Base-by-base conservation (phyloP, 1,284 basidiomycete species). In the Wallemia ichthyophaga region DNA sequence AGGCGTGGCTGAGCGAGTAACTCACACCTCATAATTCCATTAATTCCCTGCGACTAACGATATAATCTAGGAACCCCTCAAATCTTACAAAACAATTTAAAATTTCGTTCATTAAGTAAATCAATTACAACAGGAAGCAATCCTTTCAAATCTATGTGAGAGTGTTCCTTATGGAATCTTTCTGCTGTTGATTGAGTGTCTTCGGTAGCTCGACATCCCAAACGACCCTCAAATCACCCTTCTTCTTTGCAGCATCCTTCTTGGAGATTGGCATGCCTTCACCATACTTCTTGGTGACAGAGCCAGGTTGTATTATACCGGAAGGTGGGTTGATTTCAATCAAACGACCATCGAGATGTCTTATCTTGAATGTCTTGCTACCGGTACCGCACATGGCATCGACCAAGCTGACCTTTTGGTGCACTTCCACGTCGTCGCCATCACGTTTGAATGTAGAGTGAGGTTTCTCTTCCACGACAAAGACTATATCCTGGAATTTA, bases 241-340 rank as follows among this genome's bases (percentile, higher is more conserved):
- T 84, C 64, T 73, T 77, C 72, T 76, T 78, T 59, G 73, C 72
- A 57, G 73, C 74, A n/a, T 79, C 80, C 59, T 81, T 81, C 69
- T 85, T 87, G 61, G 85, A 75, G 48, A 88, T 79, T 1, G 88
- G 87, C 88, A 94, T 92, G 15, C 89, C 91, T 69, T 91, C 85
- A 1, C 79, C 82, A 1, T 72, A 59, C 2, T 92, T 70, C 25
- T 73, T 75, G 15, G 79, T 83, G 67, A 82, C 77, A 69, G 81
- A 76, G 1, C 79, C 81, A 1, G 88, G 86, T 68, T 83, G 85
- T 53, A 94, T 75, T 58, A 86, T 71, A 19, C 82, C 80, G 21
- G 70, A 60, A 60, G 89, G 88, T 0, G 80, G 67, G 0, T 77
- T 67, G 1, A 87, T 75, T 63, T 79, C 78, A 61, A 88, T 66